Evolutionary conservation across 208 protist genomes (phyloP), one percentile per base, ranked within the genome.

Genomic region (Porcisia deanei): DNA sequence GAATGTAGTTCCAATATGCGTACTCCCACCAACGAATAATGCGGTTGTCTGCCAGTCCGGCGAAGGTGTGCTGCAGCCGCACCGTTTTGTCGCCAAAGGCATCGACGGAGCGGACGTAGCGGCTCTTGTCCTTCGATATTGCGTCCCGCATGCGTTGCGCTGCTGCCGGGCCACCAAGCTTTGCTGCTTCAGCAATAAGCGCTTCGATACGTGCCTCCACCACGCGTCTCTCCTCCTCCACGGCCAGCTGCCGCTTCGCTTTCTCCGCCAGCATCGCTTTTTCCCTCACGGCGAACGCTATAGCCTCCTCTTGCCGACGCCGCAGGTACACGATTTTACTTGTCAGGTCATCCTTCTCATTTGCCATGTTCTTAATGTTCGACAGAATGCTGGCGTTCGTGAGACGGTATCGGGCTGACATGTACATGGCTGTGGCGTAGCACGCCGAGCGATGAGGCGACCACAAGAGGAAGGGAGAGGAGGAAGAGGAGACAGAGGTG

Each of bases 1-100:
- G 93, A 8, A 97, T 61, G 76, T 93, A 94, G 71, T 97, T 97
- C 91, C 91, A 97, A 82, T 97, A 97, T 6, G 87, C 45, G 37
- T 75, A 76, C 71, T 97, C 93, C 88, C 91, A 95, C 93, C 91
- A 95, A n/a, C 71, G 84, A 43, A 97, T 93, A 53, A 96, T 89
- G 57, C 93, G 89, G 76, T 93, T 95, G 75, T 95, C 93, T 20
- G 90, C 91, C 34, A 94, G 75, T 52, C 93, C 93, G 58, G 91
- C 88, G 71, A 94, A 95, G 83, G 93, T 89, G 84, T 94, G 93
- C 75, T 94, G 88, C 53, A 97, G 85, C 22, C 82, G 84, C 49
- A 97, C 93, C 58, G 83, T 90, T 54, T 91, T 91, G 73, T 95
- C 88, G 12, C 90, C 91, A 85, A 97, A 97, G 61, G 91, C 91